Evolutionary conservation across 2,329 filamentous ascomycete species (phyloP), one percentile per base, ranked within the genome.

Genomic region (Phoma sp.): DNA sequence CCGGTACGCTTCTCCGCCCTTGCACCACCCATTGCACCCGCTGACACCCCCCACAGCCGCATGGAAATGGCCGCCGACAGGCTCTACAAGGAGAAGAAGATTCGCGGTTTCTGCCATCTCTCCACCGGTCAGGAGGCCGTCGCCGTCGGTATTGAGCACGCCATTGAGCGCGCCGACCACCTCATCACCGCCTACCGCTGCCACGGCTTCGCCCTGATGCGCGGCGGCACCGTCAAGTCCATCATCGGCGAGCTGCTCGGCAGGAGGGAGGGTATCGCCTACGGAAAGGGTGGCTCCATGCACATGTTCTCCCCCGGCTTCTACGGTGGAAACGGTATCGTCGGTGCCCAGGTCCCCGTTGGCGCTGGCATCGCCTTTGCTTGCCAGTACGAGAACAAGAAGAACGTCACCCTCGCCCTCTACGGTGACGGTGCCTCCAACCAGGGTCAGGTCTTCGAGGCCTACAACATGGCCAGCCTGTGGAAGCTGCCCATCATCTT

Each of bases 21-120:
- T 25, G 29, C 38, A 33, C 36, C 37, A 37, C 24, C 35, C 27
- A 36, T 9, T 13, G 17, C 43, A 40, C 46, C 7, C 43, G 37
- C 65, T 69, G 56, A 69, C 52, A 21, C 39, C 32, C 35, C 58
- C 37, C 61, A 51, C 70, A 96, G 93, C 82, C 95, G 96, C 79
- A 96, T 99, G 95, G 95, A 99, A 82, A 96, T 99, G 94, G 93
- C 94, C 67, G 92, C 95, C 82, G 95, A 99, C 78, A 88, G 94
- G 77, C 84, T 99, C 74, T 99, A 99, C 91, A 99, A 99, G 85
- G 95, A 98, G 85, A 99, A 99, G 89, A 98, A 99, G 86, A 98
- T 99, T 72, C 91, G 95, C 72, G 95, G 95, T 82, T 99, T 99
- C 90, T 99, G 95, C 83, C 95, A 99, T 82, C 82, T 99, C 80